Evolutionary conservation across 305 asterid species (phyloP).

Genomic region (Fraxinus velutina): DNA sequence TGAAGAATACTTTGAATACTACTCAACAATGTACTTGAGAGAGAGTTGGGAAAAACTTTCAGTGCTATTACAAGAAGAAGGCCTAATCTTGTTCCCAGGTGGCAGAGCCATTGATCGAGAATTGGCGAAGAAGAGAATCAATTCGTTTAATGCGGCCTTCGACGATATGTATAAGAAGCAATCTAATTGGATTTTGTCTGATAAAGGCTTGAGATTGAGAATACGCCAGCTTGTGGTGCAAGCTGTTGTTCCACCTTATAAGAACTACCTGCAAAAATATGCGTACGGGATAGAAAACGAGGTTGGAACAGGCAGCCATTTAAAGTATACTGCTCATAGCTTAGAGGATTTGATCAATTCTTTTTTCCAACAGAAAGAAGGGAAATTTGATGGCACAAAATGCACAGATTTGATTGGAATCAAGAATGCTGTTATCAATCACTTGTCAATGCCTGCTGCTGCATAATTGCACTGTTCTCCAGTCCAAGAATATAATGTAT

Average conservation of each 20-base stretch:
- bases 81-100: constrained; percentile 56
- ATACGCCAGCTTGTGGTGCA: constrained; percentile 40
- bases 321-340: constrained; percentile 40
- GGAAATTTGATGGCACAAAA: constrained; percentile 41
- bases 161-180: constrained; percentile 60
- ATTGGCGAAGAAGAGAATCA: constrained; percentile 53
- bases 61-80: constrained; percentile 51
- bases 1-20: constrained; percentile 49
- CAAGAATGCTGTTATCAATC: constrained; percentile 32
- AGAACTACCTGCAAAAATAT: constrained; percentile 44
- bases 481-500: background rate
- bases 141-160: constrained; percentile 51
- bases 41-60: constrained; percentile 72
- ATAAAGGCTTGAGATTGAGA: constrained; percentile 53
- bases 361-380: constrained; percentile 51
- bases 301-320: constrained; percentile 14
- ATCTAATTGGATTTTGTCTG: constrained; percentile 51
- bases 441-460: constrained; percentile 60
- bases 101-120: constrained; percentile 65
- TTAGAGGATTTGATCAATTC: constrained; percentile 43
- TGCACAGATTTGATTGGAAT: constrained; percentile 46
- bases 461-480: constrained; percentile 36
- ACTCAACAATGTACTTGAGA: constrained; percentile 44
- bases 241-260: constrained; percentile 52
- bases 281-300: constrained; percentile 37